Evolutionary conservation across 2,329 filamentous ascomycete genomes (phyloP).

Genomic region (Diaporthe eres): DNA sequence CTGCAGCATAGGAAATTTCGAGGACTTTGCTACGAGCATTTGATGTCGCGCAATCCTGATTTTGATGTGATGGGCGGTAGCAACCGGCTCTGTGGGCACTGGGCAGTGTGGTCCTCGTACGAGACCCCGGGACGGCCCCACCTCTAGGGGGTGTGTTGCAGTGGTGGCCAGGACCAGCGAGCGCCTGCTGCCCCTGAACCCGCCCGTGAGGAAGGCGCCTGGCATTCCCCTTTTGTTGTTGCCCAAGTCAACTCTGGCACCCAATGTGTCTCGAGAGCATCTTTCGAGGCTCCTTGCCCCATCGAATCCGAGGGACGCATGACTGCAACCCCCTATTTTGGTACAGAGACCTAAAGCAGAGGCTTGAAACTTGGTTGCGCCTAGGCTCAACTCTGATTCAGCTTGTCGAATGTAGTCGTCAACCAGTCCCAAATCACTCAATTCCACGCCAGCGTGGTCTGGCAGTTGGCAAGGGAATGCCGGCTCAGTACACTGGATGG

Average conservation of each 20-base stretch:
- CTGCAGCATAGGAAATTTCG: background rate
- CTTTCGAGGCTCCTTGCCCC: background rate
- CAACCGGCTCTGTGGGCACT: background rate
- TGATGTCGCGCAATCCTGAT: background rate
- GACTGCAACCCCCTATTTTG: background rate
- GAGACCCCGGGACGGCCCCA: constrained; percentile 6
- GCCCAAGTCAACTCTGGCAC: constrained; percentile 22
- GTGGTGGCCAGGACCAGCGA: background rate
- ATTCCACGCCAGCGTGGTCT: background rate
- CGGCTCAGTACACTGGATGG: background rate
- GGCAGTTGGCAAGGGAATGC: background rate
- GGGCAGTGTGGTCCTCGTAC: background rate
- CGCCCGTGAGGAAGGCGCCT: background rate
- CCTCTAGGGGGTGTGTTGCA: background rate
- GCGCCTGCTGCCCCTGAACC: background rate
- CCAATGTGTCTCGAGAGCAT: constrained; percentile 9
- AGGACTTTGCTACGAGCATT: background rate
- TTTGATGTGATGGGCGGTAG: background rate
- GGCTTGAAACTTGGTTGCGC: constrained; percentile 7
- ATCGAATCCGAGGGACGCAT: background rate
- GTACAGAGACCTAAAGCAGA: constrained; percentile 3
- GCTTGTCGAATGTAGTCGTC: background rate
- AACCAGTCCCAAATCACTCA: background rate
- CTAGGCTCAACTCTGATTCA: constrained; percentile 26
- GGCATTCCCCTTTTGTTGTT: background rate